These are phyloP conservation scores for Fusarium continuum DNA, from an alignment of 2,329 filamentous ascomycete genomes.

Conservation along the genomic window DNA sequence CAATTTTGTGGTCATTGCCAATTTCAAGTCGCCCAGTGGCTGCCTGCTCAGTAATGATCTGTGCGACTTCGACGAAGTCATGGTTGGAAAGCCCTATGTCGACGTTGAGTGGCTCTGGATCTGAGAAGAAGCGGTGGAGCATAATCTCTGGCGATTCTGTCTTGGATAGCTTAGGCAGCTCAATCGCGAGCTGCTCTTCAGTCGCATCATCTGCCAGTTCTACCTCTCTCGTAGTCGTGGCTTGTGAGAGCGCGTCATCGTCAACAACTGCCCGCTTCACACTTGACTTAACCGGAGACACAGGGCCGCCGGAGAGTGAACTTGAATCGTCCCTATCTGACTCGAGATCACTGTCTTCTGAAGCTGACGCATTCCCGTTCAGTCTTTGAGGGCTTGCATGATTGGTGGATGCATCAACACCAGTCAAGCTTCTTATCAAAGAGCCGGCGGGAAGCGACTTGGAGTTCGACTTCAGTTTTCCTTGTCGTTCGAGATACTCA, in stretches of 20 bases:
- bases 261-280: slow-evolving; percentile 58
- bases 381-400: slow-evolving; percentile 51
- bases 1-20: slow-evolving; percentile 35
- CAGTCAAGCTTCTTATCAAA: slow-evolving; percentile 43
- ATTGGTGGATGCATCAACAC: slow-evolving; percentile 38
- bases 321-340: slow-evolving; percentile 67
- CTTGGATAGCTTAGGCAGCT: slow-evolving; percentile 59
- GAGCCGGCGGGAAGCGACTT: slow-evolving; percentile 41
- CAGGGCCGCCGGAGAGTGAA: slow-evolving; percentile 59
- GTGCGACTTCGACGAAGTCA: slow-evolving; percentile 72
- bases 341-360: slow-evolving; percentile 60
- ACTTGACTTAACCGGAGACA: slow-evolving; percentile 60
- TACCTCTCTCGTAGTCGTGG: slow-evolving; percentile 60
- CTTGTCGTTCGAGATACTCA: slow-evolving; percentile 59
- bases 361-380: slow-evolving; percentile 53
- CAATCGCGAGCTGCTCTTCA: slow-evolving; percentile 58
- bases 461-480: slow-evolving; percentile 52
- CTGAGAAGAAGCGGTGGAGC: slow-evolving; percentile 65
- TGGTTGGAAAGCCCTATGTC: slow-evolving; percentile 61
- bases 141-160: slow-evolving; percentile 60
- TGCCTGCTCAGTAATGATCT: slow-evolving; percentile 77
- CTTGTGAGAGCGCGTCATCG: slow-evolving; percentile 64
- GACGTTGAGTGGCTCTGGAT: slow-evolving; percentile 63
- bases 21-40: slow-evolving; percentile 60
- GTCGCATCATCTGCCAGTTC: slow-evolving; percentile 56